Evolutionary conservation across 306 rosid species (phyloP), one percentile per base, ranked within the genome.

Genomic region (Inga laurina): DNA sequence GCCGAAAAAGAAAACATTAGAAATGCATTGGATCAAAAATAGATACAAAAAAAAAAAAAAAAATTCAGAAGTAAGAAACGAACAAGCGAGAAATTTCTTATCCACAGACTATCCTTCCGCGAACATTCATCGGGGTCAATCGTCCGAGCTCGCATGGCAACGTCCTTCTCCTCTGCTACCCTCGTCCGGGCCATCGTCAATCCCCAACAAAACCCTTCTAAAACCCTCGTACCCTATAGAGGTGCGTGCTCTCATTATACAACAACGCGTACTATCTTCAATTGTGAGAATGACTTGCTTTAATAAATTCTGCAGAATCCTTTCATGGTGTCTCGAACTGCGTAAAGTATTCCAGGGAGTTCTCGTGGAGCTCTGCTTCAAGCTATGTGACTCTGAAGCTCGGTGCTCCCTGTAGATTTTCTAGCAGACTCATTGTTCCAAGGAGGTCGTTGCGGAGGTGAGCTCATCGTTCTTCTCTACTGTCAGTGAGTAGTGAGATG

Each of bases 361-460:
- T 46, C 79, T 84, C 94, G 4, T 92, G 90, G 86, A 72, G 88
- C 79, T 91, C 98, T 21, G 32, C 93, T 84, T 75, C 93, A 4
- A 90, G 83, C 88, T 87, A 80, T 66, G 90, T 56, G 46, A 70
- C 87, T 35, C 88, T 89, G 14, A 86, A 81, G 41, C 85, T 87
- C 37, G 57, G 84, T 71, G 79, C 57, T 7, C 45, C 46, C 34
- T 73, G 54, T 8, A 79, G 84, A 78, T 79, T 90, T 76, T 89
- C 91, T 21, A 79, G 85, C 67, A 87, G 66, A 66, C 84, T 84
- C 52, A 32, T 75, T 77, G 45, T 79, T 65, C 72, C 84, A 22
- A 82, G 67, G 82, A 81, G 82, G 39, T 77, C 82, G 13, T 75
- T 80, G 39, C 86, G 75, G 82, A 89, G 96, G 97, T 90, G 80